These are phyloP conservation scores for Colletotrichum cordylinicola DNA, from an alignment of 2,329 filamentous ascomycete species.

Conservation along the genomic window DNA sequence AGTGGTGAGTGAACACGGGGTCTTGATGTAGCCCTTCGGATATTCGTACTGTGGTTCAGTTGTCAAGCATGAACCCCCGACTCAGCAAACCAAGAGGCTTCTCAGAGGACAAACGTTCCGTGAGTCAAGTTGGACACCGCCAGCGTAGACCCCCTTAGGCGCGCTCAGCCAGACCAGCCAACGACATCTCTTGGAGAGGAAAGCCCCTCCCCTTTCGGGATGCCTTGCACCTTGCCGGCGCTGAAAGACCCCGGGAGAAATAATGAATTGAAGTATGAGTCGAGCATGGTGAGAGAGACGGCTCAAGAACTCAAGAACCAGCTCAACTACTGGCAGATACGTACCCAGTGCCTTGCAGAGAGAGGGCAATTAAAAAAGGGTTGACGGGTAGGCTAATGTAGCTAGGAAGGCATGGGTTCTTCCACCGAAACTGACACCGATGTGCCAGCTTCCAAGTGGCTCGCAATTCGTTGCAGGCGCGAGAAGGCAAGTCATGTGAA, in stretches of 20 bases:
- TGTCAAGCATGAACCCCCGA: not conserved
- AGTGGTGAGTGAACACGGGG: not conserved
- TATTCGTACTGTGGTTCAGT: not conserved
- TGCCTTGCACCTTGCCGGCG: not conserved
- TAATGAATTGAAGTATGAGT: not conserved
- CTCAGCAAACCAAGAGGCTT: not conserved
- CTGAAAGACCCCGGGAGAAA: not conserved
- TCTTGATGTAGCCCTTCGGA: not conserved
- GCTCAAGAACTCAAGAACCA: not conserved
- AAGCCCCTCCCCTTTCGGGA: not conserved
- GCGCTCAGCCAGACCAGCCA: not conserved
- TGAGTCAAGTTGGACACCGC: not conserved
- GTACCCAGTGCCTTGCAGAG: constrained; percentile 16
- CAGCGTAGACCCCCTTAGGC: not conserved
- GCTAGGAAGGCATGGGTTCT: constrained; percentile 9
- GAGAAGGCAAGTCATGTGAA: not conserved
- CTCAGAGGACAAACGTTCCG: not conserved
- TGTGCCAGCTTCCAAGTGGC: constrained; percentile 2
- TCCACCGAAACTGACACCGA: constrained; percentile 3
- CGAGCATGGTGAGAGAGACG: not conserved
- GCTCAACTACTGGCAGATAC: not conserved
- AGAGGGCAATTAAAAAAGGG: not conserved
- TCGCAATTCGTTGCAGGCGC: not conserved
- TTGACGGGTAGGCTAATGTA: constrained; percentile 23
- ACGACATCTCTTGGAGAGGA: not conserved